Evolutionary conservation across 2,329 filamentous ascomycete species (phyloP).

Genomic region (Diplodia intermedia): DNA sequence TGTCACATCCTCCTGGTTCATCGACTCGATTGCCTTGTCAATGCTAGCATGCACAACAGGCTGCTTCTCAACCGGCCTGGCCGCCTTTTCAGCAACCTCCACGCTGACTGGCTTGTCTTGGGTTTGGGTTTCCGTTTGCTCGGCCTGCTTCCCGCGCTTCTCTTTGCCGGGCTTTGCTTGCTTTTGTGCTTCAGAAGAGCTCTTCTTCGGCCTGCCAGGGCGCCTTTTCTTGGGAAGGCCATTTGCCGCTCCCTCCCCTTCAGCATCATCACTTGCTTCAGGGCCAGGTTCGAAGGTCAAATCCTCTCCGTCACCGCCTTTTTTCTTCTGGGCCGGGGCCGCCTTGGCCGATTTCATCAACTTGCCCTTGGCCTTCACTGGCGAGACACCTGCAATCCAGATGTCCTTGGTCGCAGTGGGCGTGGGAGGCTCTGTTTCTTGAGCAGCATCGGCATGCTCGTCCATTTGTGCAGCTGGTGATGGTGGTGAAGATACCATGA

Average conservation of each 20-base stretch:
- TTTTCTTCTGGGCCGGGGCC: slow-evolving; percentile 49
- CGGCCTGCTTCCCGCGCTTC: background rate
- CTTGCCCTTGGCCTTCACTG: slow-evolving; percentile 38
- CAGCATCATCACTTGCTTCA: slow-evolving; percentile 10
- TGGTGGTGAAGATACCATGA: background rate
- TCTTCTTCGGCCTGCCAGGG: slow-evolving; percentile 30
- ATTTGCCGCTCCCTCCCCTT: background rate
- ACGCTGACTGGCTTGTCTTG: background rate
- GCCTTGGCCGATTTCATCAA: slow-evolving; percentile 39
- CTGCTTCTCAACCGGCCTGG: slow-evolving; percentile 5
- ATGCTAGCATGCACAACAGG: slow-evolving; percentile 12
- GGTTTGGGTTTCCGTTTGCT: background rate
- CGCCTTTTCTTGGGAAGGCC: slow-evolving; percentile 30
- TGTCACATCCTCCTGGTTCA: slow-evolving; percentile 13
- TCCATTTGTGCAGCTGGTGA: background rate
- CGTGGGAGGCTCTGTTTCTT: background rate
- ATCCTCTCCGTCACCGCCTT: slow-evolving; percentile 43
- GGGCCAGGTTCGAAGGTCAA: slow-evolving; percentile 31
- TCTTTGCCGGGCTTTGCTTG: background rate
- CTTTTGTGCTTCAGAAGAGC: background rate
- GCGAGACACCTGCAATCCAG: slow-evolving; percentile 37
- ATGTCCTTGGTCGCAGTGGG: slow-evolving; percentile 17
- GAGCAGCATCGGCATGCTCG: slow-evolving; percentile 6
- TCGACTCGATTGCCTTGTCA: slow-evolving; percentile 19
- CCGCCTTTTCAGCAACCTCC: background rate